Conservation (phyloP, 2,329 filamentous ascomycete species). For the Grosmannia huntii region DNA sequence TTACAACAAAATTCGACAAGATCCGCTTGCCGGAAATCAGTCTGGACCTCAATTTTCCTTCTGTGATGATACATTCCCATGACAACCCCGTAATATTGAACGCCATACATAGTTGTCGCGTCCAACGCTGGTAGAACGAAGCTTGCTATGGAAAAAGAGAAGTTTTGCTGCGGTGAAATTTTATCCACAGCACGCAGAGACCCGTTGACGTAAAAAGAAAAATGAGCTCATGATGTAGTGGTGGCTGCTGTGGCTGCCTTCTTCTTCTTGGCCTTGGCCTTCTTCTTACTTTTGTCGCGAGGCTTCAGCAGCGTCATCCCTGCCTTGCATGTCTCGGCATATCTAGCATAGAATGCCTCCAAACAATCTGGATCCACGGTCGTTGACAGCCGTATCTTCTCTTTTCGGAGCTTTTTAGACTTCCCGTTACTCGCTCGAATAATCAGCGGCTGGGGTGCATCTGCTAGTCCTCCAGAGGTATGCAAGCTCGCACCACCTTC, state of each 20-base stretch:
- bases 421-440: slow-evolving; percentile 79
- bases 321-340: slow-evolving; percentile 81
- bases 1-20: no score
- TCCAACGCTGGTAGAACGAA: background rate
- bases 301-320: slow-evolving; percentile 89
- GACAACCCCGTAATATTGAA: background rate
- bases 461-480: slow-evolving; percentile 1
- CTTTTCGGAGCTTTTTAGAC: slow-evolving; percentile 39
- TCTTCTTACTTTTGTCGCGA: slow-evolving; percentile 77
- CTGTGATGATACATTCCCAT: background rate
- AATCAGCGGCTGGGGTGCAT: slow-evolving; percentile 55
- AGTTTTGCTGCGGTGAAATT: background rate
- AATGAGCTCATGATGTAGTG: background rate
- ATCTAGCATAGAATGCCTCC: slow-evolving; percentile 68
- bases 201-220: background rate
- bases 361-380: slow-evolving; percentile 64
- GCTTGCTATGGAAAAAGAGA: background rate
- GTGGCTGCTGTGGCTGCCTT: slow-evolving; percentile 26
- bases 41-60: background rate
- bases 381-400: slow-evolving; percentile 68
- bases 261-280: slow-evolving; percentile 65
- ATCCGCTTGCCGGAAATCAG: no score
- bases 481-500: background rate
- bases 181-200: background rate
- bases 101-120: background rate